phyloP scores from a whole-genome alignment of 129 eudicot genomes.

The Flaveria ramosissima region DNA sequence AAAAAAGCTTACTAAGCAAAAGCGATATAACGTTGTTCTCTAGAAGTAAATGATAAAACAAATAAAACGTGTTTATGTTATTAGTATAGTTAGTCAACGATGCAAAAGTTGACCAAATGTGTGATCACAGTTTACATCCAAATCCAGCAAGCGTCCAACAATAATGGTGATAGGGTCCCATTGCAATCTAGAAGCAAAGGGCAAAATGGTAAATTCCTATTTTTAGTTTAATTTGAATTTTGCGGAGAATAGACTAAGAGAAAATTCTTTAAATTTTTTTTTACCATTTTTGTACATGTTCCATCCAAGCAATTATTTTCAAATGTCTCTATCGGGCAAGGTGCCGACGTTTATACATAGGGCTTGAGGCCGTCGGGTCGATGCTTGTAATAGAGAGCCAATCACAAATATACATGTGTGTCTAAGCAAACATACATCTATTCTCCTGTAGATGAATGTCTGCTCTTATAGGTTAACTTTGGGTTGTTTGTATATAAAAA shows the following conservation, averaged over 20 bases:
- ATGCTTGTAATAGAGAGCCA: too few species aligned
- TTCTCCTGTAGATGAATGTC: too few species aligned
- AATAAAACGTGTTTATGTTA: constrained; percentile 7
- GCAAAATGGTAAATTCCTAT: not conserved
- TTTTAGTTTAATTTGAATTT: not conserved
- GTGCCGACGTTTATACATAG: too few species aligned
- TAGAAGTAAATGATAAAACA: constrained; percentile 2
- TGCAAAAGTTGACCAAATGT: not conserved
- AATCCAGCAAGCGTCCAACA: not conserved
- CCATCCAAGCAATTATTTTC: not conserved
- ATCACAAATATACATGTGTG: too few species aligned
- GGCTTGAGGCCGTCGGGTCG: too few species aligned
- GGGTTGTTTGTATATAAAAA: too few species aligned
- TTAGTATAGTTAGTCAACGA: constrained; percentile 4
- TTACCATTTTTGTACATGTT: too few species aligned
- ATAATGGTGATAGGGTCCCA: not conserved
- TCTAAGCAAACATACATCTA: too few species aligned
- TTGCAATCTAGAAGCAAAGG: not conserved
- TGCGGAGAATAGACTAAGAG: too few species aligned
- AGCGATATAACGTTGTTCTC: not conserved
- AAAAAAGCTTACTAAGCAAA: not conserved
- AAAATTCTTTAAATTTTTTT: too few species aligned
- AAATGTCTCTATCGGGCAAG: too few species aligned
- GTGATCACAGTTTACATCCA: not conserved
- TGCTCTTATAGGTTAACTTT: too few species aligned